phyloP scores from a whole-genome alignment of 2,329 filamentous ascomycete genomes.

The Alternaria alternata region DNA sequence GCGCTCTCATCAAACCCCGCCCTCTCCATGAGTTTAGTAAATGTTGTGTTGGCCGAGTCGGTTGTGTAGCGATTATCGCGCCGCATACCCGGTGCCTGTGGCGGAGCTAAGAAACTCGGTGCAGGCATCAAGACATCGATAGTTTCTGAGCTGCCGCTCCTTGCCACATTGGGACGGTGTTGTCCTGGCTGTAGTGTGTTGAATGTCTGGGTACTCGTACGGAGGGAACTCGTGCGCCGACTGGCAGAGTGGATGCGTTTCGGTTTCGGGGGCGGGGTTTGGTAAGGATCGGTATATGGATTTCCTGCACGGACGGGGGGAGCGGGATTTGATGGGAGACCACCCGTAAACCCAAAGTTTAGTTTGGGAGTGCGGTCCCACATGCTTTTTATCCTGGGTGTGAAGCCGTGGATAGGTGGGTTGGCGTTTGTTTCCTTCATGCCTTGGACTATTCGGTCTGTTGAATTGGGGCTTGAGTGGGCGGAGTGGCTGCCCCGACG shows the following conservation, averaged over 20 bases:
- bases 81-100: conserved; percentile 41
- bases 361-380: conserved; percentile 47
- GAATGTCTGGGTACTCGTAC: conserved; percentile 19
- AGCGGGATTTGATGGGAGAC: conserved; percentile 28
- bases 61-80: conserved; percentile 42
- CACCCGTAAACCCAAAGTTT: conserved; percentile 37
- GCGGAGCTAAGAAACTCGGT: conserved; percentile 45
- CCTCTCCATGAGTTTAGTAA: conserved; percentile 54
- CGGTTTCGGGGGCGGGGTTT: conserved; percentile 40
- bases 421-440: conserved; percentile 27
- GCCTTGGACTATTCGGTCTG: conserved; percentile 33
- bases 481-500: conserved; percentile 40
- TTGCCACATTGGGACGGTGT: conserved; percentile 5
- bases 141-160: conserved; percentile 53
- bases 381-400: conserved; percentile 46
- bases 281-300: conserved; percentile 41
- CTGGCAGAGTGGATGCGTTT: conserved; percentile 26
- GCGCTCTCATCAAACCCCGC: conserved; percentile 50
- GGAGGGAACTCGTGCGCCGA: conserved; percentile 25
- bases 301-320: conserved; percentile 40
- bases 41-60: conserved; percentile 48
- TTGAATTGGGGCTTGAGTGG: conserved; percentile 36
- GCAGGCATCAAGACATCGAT: conserved; percentile 55
- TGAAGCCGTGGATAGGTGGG: conserved; percentile 32
- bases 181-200: conserved; percentile 8